Conservation (phyloP, 768 basidiomycete species). For the Kwoniella europaea region DNA sequence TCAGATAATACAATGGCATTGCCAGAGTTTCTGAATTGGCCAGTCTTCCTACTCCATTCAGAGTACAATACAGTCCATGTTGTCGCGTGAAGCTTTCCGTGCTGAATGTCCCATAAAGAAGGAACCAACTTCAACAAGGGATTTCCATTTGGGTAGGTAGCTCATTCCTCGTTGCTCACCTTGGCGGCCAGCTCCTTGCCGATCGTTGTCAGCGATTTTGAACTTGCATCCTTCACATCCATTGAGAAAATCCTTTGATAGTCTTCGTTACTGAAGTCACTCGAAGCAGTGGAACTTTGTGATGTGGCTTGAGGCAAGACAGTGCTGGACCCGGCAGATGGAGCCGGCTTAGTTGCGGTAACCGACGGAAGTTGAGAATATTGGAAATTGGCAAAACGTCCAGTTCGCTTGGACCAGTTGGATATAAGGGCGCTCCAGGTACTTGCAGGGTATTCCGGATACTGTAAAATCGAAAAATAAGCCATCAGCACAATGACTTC, state of each 20-base stretch:
- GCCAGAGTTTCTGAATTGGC: conserved; percentile 2
- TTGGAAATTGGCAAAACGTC: conserved; percentile 8
- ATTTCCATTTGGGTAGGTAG: neutral
- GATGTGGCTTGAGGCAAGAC: neutral
- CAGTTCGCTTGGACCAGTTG: conserved; percentile 3
- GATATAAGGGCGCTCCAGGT: neutral
- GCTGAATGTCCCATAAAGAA: neutral
- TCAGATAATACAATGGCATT: neutral
- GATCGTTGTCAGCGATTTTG: neutral
- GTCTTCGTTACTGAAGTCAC: conserved; percentile 9
- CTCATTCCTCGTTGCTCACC: neutral
- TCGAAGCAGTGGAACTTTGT: neutral
- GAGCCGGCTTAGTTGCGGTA: neutral
- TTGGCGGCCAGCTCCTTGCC: conserved; percentile 11
- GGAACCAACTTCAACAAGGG: neutral
- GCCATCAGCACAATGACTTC: neutral
- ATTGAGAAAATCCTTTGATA: conserved; percentile 1
- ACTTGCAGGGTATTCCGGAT: conserved; percentile 2
- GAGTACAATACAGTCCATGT: conserved; percentile 18
- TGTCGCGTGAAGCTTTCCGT: neutral
- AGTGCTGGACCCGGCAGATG: neutral
- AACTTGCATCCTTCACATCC: neutral
- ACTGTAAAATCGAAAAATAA: neutral
- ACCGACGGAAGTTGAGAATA: neutral
- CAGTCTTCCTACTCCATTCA: conserved; percentile 11